Evolutionary conservation across 2,329 filamentous ascomycete species (phyloP), one percentile per base, ranked within the genome.

Genomic region (Fusarium sulawesiense): DNA sequence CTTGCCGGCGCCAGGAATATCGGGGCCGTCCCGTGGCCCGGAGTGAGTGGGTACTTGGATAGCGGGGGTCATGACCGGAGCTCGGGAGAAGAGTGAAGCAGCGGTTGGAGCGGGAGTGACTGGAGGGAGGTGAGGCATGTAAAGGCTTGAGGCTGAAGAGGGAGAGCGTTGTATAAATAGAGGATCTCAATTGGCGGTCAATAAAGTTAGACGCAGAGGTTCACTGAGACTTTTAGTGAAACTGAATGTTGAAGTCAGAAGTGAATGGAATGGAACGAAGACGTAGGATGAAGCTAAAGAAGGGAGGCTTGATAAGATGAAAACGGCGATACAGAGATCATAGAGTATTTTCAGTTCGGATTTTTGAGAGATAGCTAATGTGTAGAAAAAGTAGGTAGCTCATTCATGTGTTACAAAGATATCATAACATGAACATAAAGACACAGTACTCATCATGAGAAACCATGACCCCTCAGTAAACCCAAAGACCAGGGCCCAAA

Each of bases 31-130:
- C 56, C 57, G 73, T 53, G 56, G 44, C 18, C 60, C 58, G 60
- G 63, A 55, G 41, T 59, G 66, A 25, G 68, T 64, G 56, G 68
- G 59, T 49, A 63, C 63, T 56, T 74, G 71, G 27, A 70, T 53
- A 54, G 76, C 74, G 65, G 77, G 76, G 30, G 77, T 74, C 70
- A 76, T 73, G 71, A 71, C 70, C 55, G 69, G 66, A 41, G 56
- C 54, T 48, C 60, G 67, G 56, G 70, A 58, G 63, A 76, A 69
- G 44, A 75, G 46, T 34, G 67, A 63, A 21, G 72, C 64, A 20
- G 75, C 72, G 18, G 74, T 67, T 32, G 73, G 71, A 40, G 65
- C 59, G 25, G 75, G 73, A 27, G 71, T 70, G 30, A 69, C 62
- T 13, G 66, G 68, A 14, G 72, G 73, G 45, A 71, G 70, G 47